A percentile compares a stretch with the other conserved stretches of the same genome.
Conservation (phyloP, 495 filamentous ascomycete species). For the Lophiotrema nucula region DNA sequence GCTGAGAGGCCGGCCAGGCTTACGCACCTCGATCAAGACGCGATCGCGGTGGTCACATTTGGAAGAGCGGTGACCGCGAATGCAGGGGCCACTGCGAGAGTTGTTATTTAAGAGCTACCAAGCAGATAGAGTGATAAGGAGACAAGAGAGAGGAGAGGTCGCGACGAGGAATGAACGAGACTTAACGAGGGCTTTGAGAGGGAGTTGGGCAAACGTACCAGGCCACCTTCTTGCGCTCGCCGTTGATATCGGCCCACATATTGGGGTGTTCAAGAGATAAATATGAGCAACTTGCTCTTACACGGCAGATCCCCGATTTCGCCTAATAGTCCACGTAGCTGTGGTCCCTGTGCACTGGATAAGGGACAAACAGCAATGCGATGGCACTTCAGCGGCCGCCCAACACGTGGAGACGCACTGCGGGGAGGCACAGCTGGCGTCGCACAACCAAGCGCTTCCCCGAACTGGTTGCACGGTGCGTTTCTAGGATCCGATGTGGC, state of each 20-base stretch:
- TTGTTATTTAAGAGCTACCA: neutral
- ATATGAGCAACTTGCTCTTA: constrained; percentile 16
- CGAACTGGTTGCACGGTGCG: neutral
- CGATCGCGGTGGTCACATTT: constrained; percentile 76
- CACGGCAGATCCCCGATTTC: constrained; percentile 8
- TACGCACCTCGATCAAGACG: constrained; percentile 74
- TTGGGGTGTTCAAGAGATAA: neutral
- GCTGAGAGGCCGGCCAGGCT: constrained; percentile 74
- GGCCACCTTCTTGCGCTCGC: constrained; percentile 37
- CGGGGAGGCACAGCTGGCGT: constrained; percentile 21
- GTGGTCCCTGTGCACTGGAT: constrained; percentile 18
- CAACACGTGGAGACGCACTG: constrained; percentile 15
- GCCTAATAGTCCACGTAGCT: neutral
- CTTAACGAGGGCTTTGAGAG: too few relatives aligned
- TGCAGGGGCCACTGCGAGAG: constrained; percentile 76
- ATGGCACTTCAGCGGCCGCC: neutral
- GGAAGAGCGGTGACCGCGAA: constrained; percentile 81
- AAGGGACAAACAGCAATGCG: constrained; percentile 1
- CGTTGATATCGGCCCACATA: constrained; percentile 34
- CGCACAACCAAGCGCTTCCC: neutral
- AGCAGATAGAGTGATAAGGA: neutral
- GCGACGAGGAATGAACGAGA: too few relatives aligned
- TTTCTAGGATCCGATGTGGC: neutral
- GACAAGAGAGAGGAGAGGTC: neutral
- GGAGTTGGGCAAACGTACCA: too few relatives aligned